Base-by-base conservation (phyloP, 768 basidiomycete genomes). In the Holtermanniella nyarrowii region DNA sequence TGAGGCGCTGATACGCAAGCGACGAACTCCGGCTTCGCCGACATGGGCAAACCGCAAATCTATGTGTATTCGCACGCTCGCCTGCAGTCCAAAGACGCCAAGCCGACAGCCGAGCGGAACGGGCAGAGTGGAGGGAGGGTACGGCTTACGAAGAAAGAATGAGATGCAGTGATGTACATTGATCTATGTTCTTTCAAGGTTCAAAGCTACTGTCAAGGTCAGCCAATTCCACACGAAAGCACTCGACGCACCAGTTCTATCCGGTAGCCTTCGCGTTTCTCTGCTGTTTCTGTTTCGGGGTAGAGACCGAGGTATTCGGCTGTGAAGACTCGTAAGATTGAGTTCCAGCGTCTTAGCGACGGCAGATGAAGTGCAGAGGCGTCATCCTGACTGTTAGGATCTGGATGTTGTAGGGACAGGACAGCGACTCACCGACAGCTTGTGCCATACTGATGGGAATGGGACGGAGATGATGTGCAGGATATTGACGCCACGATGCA, bases 391-490 rank as follows among this genome's bases (percentile, higher is more conserved):
- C 27, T 26, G 13, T 46, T 23, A 46, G 44, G 16, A 23, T 16
- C 23, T 11, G 20, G 44, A 7, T 10, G 23, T 50, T 4, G 39
- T 5, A 4, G 49, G 40, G 40, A 25, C 22, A 22, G 47, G 25
- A 26, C 7, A 42, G 37, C 37, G 12, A 73, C 79, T 62, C 65
- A 88, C 93, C 51, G 65, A 68, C 27, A 87, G 64, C 5, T 79
- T 82, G 70, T 96, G 90, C 91, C 90, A 96, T 14, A 93, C 88
- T 1, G 40, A 53, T 2, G 95, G 95, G 70, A 97, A 99, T 2
- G 86, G 89, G 44, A 80, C 79, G 2, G 91, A 73, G 49, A 97
- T 97, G 43, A 97, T 68, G 70, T 99, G 95, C 58, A 99, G 73
- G 47, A 97, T 74, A 55, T 81, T 86, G 14, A 97, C 89, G 1